A percentile compares a stretch with the other conserved stretches of the same genome.
Evolutionary conservation across 495 filamentous ascomycete genomes (phyloP).

Genomic region (Penicillium macrosclerotiorum): DNA sequence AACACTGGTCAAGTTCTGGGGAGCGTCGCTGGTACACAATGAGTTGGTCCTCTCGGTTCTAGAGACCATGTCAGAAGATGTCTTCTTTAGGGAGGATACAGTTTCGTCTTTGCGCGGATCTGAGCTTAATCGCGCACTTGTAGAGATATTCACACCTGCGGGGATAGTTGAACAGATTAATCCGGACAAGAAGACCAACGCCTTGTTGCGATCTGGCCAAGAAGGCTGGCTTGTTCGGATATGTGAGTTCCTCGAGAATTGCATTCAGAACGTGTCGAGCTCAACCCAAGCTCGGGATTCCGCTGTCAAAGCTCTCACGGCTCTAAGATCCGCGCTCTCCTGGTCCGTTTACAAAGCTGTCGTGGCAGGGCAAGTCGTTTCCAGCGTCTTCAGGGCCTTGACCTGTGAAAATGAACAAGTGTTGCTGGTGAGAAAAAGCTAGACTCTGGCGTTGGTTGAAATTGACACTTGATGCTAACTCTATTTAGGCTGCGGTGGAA

Average conservation of each 20-base stretch:
- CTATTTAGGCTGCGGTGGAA: constrained; percentile 71
- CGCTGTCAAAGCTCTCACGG: constrained; percentile 69
- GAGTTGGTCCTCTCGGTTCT: constrained; percentile 78
- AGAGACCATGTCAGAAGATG: constrained; percentile 91
- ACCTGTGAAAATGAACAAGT: constrained; percentile 69
- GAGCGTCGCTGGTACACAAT: constrained; percentile 67
- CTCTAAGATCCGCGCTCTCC: constrained; percentile 69
- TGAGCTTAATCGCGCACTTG: constrained; percentile 79
- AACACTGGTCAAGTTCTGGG: constrained; percentile 78
- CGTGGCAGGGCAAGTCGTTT: constrained; percentile 63
- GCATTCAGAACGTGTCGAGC: constrained; percentile 61
- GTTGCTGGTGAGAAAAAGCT: constrained; percentile 58
- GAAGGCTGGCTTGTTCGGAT: constrained; percentile 87
- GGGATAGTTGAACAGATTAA: constrained; percentile 70
- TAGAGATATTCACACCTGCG: constrained; percentile 87
- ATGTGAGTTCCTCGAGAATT: constrained; percentile 69
- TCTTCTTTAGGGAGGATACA: constrained; percentile 86
- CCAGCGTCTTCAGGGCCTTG: constrained; percentile 71
- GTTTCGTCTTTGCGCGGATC: constrained; percentile 78
- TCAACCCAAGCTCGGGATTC: constrained; percentile 60
- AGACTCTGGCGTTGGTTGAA: neutral
- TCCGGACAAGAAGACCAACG: constrained; percentile 60
- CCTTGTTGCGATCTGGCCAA: constrained; percentile 65
- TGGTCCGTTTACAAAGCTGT: constrained; percentile 88
- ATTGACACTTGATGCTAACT: neutral